These are phyloP conservation scores for Pythium oligandrum DNA, from an alignment of 352 stramenopile species.

Conservation along the genomic window DNA sequence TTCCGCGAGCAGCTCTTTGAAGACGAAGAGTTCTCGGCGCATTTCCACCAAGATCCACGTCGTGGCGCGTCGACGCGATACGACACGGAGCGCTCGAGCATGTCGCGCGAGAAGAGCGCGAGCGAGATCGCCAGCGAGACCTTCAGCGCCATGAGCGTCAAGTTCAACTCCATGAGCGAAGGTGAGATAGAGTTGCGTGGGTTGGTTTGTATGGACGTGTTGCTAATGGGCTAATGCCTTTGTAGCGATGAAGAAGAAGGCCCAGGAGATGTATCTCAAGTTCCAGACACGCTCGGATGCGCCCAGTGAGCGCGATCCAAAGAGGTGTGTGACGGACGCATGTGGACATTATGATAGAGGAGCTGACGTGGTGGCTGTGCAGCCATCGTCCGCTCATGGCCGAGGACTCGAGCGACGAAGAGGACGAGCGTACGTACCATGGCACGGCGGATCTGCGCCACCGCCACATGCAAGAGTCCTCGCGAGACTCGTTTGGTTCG, in stretches of 20 bases:
- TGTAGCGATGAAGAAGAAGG: constrained; percentile 73
- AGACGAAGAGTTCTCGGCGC: constrained; percentile 66
- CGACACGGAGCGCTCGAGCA: constrained; percentile 1
- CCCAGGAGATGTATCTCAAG: constrained; percentile 78
- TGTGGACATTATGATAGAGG: too few species aligned
- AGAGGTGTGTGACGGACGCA: constrained; percentile 30
- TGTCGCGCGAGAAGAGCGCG: constrained; percentile 55
- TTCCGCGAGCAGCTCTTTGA: constrained; percentile 70
- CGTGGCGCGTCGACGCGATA: constrained; percentile 10
- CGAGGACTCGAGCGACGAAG: constrained; percentile 64
- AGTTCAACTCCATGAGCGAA: constrained; percentile 77
- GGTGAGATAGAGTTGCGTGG: constrained; percentile 17
- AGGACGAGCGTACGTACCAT: constrained; percentile 29
- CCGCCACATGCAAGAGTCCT: constrained; percentile 26
- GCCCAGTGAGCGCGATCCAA: constrained; percentile 41
- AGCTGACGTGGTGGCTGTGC: constrained; percentile 1
- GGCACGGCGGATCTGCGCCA: constrained; percentile 27
- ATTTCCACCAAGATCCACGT: constrained; percentile 40
- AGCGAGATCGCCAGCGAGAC: constrained; percentile 70
- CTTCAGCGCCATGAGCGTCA: constrained; percentile 58
- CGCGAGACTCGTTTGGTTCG: not conserved
- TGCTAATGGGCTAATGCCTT: not conserved
- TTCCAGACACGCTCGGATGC: constrained; percentile 71
- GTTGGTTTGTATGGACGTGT: not conserved
- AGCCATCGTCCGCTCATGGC: constrained; percentile 74